Evolutionary conservation across 441 rosid genomes (phyloP), one percentile per base, ranked within the genome.

Genomic region (Eutrema salsugineum): DNA sequence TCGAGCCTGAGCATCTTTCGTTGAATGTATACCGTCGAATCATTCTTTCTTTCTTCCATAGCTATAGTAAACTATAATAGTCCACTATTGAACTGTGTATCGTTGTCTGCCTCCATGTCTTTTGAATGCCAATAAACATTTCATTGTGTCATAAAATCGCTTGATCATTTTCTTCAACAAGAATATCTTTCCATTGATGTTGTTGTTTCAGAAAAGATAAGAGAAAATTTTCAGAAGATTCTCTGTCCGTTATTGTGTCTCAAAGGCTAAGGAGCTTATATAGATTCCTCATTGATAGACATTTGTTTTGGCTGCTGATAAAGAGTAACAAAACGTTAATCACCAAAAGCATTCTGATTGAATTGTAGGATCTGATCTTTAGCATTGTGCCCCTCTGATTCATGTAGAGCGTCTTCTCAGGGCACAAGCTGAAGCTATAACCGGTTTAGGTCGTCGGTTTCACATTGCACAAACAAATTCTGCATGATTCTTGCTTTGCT

Each of bases 331-430:
- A 24, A 3, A 24, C 3, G 27, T 24, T 24, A 24, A 2, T 24
- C 27, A 24, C 27, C 27, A 24, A 24, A 24, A 24, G 27, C 27
- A 2, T 24, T 24, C 3, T 24, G 27, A 24, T 24, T 24, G 27
- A 24, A 72, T 60, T 60, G 80, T 83, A 2, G 68, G 76, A 8
- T 69, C 76, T 11, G 49, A 15, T 16, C 49, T 24, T 24, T 24
- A 24, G 27, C 27, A 24, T 24, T 24, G 4, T 22, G 27, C 19
- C 28, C 36, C 38, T 28, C 58, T 30, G 3, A 30, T 30, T 30
- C 33, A 5, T 6, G 8, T 30, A 5, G 22, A n/a, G 17, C n/a
- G 38, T 16, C 19, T 49, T 30, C 3, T 16, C 39, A 54, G 15
- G 20, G 20, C 38, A 53, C 36, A 51, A 14, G 15, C n/a, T 39